Base-by-base conservation (phyloP, 257 asterid genomes). In the Vinca minor region DNA sequence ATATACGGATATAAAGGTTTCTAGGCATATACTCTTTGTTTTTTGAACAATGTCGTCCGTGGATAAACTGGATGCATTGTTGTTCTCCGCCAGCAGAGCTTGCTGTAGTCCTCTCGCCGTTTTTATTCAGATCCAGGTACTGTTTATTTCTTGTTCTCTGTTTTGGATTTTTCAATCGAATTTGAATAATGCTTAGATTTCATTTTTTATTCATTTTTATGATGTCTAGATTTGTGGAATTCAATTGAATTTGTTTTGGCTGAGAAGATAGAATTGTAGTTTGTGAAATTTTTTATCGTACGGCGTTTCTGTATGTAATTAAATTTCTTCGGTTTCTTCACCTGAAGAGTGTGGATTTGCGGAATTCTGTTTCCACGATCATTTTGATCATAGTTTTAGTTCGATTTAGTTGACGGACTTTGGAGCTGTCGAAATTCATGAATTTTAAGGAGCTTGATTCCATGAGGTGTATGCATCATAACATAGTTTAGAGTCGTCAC, bases 61-160 rank as follows among this genome's bases (percentile, higher is more conserved):
- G 64, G 94, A 85, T 84, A 79, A 81, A 26, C 60, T 90, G 34
- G 97, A 87, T 52, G 60, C 74, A 9, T 74, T 80, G 69, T 42
- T 93, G 28, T 84, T 89, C 79, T 69, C 77, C 57, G 89, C 95
- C 54, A 87, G 94, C 88, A 82, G 78, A 79, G 92, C 91, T 64
- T 84, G 74, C 54, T 80, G 86, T 47, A 77, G 83, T 74, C 92
- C 95, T 17, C 39, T 87, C 29, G 95, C 85, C 3, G 48, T 85
- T 54, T 85, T 84, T 62, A 38, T 93, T 77, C 97, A 89, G 96
- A 89, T 93, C 89, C 99, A 93, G 97, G 99, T 88, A 29, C 14
- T 21, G 44, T 3, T 26, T 29, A 35, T 35, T 20, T 5, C 21
- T 2, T 18, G 31, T 66, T 64, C 63, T 52, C 34, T 20, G 14